Conservation (phyloP, 495 filamentous ascomycete species). For the Aspergillus egyptiacus region DNA sequence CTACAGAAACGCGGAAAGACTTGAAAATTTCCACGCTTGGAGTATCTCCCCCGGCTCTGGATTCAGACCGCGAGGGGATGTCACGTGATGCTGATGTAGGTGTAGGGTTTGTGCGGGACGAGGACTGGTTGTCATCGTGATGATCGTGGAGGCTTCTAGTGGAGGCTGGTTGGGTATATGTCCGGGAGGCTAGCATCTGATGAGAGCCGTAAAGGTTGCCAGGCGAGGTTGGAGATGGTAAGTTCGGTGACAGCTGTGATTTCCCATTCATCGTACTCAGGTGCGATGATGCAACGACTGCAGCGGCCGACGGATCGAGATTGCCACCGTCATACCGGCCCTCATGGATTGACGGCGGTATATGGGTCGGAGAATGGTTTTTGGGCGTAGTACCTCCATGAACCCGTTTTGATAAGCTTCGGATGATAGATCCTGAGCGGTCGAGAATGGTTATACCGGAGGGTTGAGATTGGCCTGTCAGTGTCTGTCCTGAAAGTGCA, state of each 20-base stretch:
- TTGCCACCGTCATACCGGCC: constrained; percentile 44
- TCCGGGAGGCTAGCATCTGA: constrained; percentile 43
- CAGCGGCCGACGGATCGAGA: constrained; percentile 54
- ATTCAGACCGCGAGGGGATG: constrained; percentile 44
- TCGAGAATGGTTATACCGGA: constrained; percentile 35
- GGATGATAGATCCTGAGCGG: constrained; percentile 25
- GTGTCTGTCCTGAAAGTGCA: constrained; percentile 22
- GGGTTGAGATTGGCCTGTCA: constrained; percentile 21
- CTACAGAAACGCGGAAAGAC: constrained; percentile 93
- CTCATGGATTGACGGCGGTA: constrained; percentile 54
- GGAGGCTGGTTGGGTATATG: constrained; percentile 39
- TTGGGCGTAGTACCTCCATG: constrained; percentile 74
- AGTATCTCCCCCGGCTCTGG: constrained; percentile 41
- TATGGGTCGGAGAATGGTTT: constrained; percentile 72
- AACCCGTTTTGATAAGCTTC: constrained; percentile 88
- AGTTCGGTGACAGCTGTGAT: constrained; percentile 59
- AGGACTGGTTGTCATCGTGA: constrained; percentile 35
- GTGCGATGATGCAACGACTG: constrained; percentile 68
- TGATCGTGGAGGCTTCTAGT: constrained; percentile 38
- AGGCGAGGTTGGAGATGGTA: constrained; percentile 82
- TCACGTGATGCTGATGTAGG: constrained; percentile 37
- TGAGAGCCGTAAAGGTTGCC: constrained; percentile 44
- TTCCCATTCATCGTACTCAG: constrained; percentile 67
- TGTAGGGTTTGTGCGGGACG: constrained; percentile 32
- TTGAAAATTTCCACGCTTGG: constrained; percentile 90